Conservation (phyloP, 768 basidiomycete species). For the Boletus rubroflammeus region DNA sequence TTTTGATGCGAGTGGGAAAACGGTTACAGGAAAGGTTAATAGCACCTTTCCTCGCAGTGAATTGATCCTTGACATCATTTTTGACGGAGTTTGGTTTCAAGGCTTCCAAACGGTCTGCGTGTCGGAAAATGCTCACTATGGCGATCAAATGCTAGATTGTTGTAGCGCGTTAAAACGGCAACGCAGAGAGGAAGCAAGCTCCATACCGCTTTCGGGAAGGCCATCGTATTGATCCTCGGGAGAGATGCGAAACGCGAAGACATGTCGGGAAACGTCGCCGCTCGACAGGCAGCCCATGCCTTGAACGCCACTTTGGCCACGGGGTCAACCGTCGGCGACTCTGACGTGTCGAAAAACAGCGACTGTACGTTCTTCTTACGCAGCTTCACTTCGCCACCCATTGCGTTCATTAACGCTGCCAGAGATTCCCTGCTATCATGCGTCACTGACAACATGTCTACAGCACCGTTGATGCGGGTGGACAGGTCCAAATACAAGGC, state of each 20-base stretch:
- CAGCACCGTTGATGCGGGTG: slow-evolving; percentile 32
- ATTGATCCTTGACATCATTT: slow-evolving; percentile 39
- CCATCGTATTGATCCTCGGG: slow-evolving; percentile 22
- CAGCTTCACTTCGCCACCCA: slow-evolving; percentile 37
- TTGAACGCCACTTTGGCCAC: slow-evolving; percentile 32
- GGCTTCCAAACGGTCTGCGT: slow-evolving; percentile 44
- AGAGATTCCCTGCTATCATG: slow-evolving; percentile 29
- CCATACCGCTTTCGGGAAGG: slow-evolving; percentile 31
- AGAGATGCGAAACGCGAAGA: slow-evolving; percentile 11
- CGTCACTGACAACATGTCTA: slow-evolving; percentile 40
- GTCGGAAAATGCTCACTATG: slow-evolving; percentile 44
- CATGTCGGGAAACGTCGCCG: slow-evolving; percentile 28
- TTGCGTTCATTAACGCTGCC: slow-evolving; percentile 31
- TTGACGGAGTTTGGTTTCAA: slow-evolving; percentile 43
- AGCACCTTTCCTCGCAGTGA: slow-evolving; percentile 25
- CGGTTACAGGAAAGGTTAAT: slow-evolving; percentile 38
- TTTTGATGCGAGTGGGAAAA: slow-evolving; percentile 43
- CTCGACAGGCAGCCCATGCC: slow-evolving; percentile 45
- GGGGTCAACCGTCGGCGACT: slow-evolving; percentile 16
- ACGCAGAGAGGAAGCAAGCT: background rate
- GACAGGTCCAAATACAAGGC: slow-evolving; percentile 40
- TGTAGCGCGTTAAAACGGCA: background rate
- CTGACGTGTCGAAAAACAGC: slow-evolving; percentile 28
- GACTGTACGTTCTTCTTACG: slow-evolving; percentile 23
- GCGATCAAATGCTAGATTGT: slow-evolving; percentile 38